Conservation (phyloP, 2,329 filamentous ascomycete species). For the Colletotrichum musae region DNA sequence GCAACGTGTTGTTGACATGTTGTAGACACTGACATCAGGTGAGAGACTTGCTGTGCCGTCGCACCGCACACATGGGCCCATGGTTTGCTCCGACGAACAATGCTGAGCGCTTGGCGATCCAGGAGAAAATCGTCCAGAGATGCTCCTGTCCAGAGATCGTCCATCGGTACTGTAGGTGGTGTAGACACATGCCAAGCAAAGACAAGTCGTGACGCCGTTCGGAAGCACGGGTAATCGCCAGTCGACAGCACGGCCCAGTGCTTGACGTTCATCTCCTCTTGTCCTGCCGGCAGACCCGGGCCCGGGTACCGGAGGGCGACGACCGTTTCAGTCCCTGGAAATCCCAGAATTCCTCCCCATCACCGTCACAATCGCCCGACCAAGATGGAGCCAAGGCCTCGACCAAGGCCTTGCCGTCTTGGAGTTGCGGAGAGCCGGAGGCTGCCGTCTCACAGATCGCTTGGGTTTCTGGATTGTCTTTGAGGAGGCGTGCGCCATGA, state of each 20-base stretch:
- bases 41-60: background rate
- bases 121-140: background rate
- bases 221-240: slow-evolving; percentile 26
- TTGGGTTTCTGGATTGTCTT: slow-evolving; percentile 1
- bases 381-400: slow-evolving; percentile 30
- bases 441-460: slow-evolving; percentile 1
- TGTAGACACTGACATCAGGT: background rate
- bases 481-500: slow-evolving; percentile 19
- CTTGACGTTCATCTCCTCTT: slow-evolving; percentile 20
- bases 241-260: slow-evolving; percentile 32
- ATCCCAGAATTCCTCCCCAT: slow-evolving; percentile 9
- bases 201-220: slow-evolving; percentile 5
- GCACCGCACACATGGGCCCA: background rate
- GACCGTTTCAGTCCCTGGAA: slow-evolving; percentile 22
- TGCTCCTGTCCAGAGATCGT: background rate
- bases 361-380: slow-evolving; percentile 30
- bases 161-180: background rate
- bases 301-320: slow-evolving; percentile 19
- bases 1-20: slow-evolving; percentile 2
- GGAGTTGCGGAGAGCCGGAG: slow-evolving; percentile 1
- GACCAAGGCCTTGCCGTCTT: slow-evolving; percentile 27
- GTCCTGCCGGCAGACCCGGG: slow-evolving; percentile 17
- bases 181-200: slow-evolving; percentile 19
- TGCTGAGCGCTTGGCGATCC: slow-evolving; percentile 19
- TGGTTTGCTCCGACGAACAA: background rate